These are phyloP conservation scores for Russula lepida DNA, from an alignment of 768 basidiomycete genomes.

Conservation along the genomic window DNA sequence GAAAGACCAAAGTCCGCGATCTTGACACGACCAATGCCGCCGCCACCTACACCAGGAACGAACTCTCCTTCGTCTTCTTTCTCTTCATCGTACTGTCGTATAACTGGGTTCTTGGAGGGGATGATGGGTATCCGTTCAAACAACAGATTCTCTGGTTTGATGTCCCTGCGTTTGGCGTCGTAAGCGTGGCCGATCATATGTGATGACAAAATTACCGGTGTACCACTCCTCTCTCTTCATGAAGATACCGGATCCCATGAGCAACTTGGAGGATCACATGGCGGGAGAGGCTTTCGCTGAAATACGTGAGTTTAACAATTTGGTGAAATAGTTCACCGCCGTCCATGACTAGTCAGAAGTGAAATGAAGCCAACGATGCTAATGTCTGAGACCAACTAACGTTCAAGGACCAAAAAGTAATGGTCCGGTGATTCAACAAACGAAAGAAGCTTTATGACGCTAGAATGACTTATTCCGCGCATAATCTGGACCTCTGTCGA, in stretches of 20 bases:
- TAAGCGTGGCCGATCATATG: background rate
- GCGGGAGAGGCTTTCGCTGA: slow-evolving; percentile 92
- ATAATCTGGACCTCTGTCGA: slow-evolving; percentile 94
- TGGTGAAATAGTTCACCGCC: slow-evolving; percentile 98
- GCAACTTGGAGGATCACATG: slow-evolving; percentile 97
- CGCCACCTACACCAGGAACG: slow-evolving; percentile 83
- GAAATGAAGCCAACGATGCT: background rate
- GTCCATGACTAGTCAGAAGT: slow-evolving; percentile 65
- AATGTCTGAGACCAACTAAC: slow-evolving; percentile 37
- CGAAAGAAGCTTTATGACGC: slow-evolving; percentile 82
- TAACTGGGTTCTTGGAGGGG: slow-evolving; percentile 66
- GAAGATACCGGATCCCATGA: slow-evolving; percentile 87
- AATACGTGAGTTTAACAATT: slow-evolving; percentile 98
- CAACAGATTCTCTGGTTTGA: slow-evolving; percentile 96
- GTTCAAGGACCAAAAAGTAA: slow-evolving; percentile 90
- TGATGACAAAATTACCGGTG: slow-evolving; percentile 50
- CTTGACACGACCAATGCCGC: slow-evolving; percentile 96
- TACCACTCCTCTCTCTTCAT: slow-evolving; percentile 96
- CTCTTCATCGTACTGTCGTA: slow-evolving; percentile 91
- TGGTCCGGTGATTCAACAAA: slow-evolving; percentile 91
- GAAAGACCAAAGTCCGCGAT: slow-evolving; percentile 97
- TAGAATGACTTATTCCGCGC: slow-evolving; percentile 88
- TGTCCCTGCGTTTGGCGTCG: slow-evolving; percentile 46
- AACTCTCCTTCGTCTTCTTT: slow-evolving; percentile 99
- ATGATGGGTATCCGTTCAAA: slow-evolving; percentile 90